These are phyloP conservation scores for Arthroderma sp. DNA, from an alignment of 2,329 filamentous ascomycete genomes.

Conservation along the genomic window DNA sequence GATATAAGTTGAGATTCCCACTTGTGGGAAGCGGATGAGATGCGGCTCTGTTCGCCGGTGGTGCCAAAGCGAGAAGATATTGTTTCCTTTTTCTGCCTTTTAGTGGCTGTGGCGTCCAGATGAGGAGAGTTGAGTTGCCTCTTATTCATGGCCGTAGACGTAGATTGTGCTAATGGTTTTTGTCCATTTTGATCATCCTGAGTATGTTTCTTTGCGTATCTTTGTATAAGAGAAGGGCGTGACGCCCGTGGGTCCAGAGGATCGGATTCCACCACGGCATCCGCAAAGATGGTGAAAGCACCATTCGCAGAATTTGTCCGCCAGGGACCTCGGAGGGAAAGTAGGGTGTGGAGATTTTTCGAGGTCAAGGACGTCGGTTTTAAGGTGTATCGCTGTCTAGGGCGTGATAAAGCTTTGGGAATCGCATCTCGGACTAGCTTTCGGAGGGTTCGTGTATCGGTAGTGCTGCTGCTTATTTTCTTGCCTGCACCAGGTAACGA, in stretches of 20 bases:
- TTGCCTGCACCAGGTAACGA: conserved; percentile 26
- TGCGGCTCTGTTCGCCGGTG: conserved; percentile 29
- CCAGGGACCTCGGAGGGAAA: conserved; percentile 55
- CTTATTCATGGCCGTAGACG: background rate
- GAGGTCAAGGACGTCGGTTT: conserved; percentile 55
- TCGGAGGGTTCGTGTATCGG: conserved; percentile 51
- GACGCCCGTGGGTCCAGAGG: conserved; percentile 34
- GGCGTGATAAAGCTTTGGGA: conserved; percentile 66
- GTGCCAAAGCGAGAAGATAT: conserved; percentile 60
- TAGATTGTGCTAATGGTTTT: background rate
- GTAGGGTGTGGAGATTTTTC: conserved; percentile 55
- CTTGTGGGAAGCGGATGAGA: background rate
- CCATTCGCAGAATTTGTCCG: conserved; percentile 60
- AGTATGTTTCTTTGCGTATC: no score
- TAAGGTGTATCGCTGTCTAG: conserved; percentile 57
- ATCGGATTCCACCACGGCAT: conserved; percentile 42
- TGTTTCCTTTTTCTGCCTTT: conserved; percentile 45
- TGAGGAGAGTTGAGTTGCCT: conserved; percentile 5
- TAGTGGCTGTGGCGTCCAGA: conserved; percentile 2
- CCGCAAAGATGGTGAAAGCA: conserved; percentile 67
- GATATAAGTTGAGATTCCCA: background rate
- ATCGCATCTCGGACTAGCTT: conserved; percentile 64
- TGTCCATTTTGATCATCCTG: no score
- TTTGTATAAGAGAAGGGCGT: no score
- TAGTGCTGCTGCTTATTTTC: conserved; percentile 14